These are phyloP conservation scores for Candida nanaspora DNA, from an alignment of 805 yeast genomes.

Conservation along the genomic window DNA sequence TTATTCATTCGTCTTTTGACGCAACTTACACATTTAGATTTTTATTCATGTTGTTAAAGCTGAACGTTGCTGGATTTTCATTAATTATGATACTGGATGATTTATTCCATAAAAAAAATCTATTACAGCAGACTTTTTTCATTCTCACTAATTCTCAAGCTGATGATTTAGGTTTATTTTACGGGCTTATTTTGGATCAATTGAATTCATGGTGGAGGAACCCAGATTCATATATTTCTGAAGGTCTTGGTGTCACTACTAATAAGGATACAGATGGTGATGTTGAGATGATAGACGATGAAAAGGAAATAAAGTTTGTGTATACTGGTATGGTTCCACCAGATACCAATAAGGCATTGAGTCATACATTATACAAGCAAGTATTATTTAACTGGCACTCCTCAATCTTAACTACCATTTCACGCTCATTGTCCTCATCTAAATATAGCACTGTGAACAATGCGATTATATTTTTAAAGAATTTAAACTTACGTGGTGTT, in stretches of 20 bases:
- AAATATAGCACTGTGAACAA: slow-evolving; percentile 79
- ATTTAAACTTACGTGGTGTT: slow-evolving; percentile 40
- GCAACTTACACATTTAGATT: slow-evolving; percentile 66
- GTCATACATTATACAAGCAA: slow-evolving; percentile 25
- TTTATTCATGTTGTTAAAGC: slow-evolving; percentile 40
- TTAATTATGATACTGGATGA: slow-evolving; percentile 35
- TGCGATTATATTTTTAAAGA: slow-evolving; percentile 69
- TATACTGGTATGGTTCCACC: slow-evolving; percentile 12
- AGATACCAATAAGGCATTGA: slow-evolving; percentile 8
- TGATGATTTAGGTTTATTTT: slow-evolving; percentile 75
- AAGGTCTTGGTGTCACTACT: slow-evolving; percentile 16
- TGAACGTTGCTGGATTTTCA: slow-evolving; percentile 26
- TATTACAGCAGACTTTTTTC: slow-evolving; percentile 50
- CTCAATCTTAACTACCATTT: slow-evolving; percentile 35
- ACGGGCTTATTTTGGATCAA: slow-evolving; percentile 45
- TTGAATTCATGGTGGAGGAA: slow-evolving; percentile 31
- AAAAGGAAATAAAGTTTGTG: slow-evolving; percentile 2
- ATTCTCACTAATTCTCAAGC: slow-evolving; percentile 73
- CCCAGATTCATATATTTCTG: slow-evolving; percentile 22
- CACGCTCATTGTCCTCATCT: slow-evolving; percentile 34
- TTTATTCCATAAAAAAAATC: slow-evolving; percentile 38
- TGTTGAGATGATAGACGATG: slow-evolving; percentile 7
- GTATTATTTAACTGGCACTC: slow-evolving; percentile 51
- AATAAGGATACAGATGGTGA: slow-evolving; percentile 11
- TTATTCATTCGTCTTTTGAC: slow-evolving; percentile 73